phyloP scores from a whole-genome alignment of 768 basidiomycete species.

The Xanthoconium stramineum region DNA sequence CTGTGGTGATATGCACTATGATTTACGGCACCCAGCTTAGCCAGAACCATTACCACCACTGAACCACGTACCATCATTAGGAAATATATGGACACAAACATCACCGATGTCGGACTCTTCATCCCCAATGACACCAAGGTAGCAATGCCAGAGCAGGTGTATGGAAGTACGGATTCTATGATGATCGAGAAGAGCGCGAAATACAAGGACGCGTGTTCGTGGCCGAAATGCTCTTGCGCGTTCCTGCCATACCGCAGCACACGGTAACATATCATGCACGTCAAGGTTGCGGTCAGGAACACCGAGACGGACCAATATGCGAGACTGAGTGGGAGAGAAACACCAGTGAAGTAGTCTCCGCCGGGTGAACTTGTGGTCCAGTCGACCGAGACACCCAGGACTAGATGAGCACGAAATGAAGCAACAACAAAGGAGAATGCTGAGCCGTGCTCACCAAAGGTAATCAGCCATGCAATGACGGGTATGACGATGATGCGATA shows the following conservation, averaged over 20 bases:
- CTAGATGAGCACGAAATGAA: conserved; percentile 3
- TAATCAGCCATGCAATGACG: background rate
- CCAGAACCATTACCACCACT: background rate
- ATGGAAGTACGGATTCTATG: conserved; percentile 14
- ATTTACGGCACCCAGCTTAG: background rate
- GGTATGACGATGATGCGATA: background rate
- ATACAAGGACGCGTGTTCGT: conserved; percentile 5
- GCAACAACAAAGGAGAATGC: background rate
- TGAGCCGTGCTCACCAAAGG: background rate
- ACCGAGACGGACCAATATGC: conserved; percentile 10
- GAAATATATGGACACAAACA: conserved; percentile 12
- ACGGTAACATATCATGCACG: conserved; percentile 17
- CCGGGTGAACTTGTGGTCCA: conserved; percentile 13
- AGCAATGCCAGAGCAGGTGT: conserved; percentile 6
- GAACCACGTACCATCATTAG: conserved; percentile 16
- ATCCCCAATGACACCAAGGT: conserved; percentile 8
- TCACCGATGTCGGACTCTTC: conserved; percentile 5
- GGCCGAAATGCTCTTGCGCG: conserved; percentile 4
- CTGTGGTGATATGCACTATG: conserved; percentile 23
- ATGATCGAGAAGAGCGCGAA: conserved; percentile 13
- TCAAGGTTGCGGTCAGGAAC: background rate
- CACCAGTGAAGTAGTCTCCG: conserved; percentile 6
- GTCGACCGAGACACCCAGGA: conserved; percentile 10
- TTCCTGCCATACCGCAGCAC: conserved; percentile 5
- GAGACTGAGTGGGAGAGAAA: conserved; percentile 7